Base-by-base conservation (phyloP, 306 rosid species). In the Lablab purpureus region DNA sequence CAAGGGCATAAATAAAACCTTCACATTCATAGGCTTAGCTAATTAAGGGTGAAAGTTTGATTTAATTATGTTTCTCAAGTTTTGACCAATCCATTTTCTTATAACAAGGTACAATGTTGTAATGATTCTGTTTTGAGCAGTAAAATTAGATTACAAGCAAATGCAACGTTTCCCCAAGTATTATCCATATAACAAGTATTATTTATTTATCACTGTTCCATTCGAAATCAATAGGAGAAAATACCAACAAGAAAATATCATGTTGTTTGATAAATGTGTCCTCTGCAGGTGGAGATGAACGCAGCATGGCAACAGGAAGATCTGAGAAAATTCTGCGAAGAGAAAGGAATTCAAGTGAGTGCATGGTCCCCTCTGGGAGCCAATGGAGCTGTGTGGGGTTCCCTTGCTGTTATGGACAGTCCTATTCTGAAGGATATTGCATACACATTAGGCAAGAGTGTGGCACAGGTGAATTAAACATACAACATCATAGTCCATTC, bases 321-420 rank as follows among this genome's bases (percentile, higher is more conserved):
- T 19, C 76, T 86, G 67, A 73, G 78, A 17, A 40, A 59, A 0
- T 80, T 83, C 34, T 86, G 89, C 76, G 51, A 59, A 68, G 85
- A 80, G 21, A 80, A 77, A 67, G 87, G 84, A 8, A 86, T 86
- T 67, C 81, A 76, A 0, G 81, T 86, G 56, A 25, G 59, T 47
- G 89, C 81, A 73, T 86, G 87, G 87, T 80, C 85, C 19, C 87
- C 89, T 59, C 67, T 86, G 40, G 89, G 85, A 74, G 85, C 87
- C 64, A 68, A 80, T 68, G 83, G 83, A 47, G 85, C 81, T 67
- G 0, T 9, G 14, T 83, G 87, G 87, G 89, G 89, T 77, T 56
- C 89, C 40, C 71, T 27, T 52, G 81, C 83, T 45, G 85, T 86
- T 3, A 86, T 86, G 81, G 75, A 77, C 5, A 83, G 63, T 63